phyloP scores from a whole-genome alignment of 495 filamentous ascomycete genomes.

The Penicillium daleae region DNA sequence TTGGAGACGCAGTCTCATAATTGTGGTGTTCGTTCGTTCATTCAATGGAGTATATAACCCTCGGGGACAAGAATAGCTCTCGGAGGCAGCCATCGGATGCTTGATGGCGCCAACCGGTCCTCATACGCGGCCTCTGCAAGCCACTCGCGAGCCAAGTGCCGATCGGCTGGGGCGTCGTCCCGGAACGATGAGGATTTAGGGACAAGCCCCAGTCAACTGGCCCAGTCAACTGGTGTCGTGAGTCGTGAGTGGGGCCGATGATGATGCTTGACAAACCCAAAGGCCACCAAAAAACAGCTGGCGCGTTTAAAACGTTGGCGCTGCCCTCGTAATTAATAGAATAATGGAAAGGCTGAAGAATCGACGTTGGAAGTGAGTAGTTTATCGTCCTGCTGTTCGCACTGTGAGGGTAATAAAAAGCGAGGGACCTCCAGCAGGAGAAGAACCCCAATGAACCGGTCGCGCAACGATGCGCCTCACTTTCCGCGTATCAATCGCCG shows the following conservation, averaged over 20 bases:
- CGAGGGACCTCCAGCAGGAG: neutral
- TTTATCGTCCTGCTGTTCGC: neutral
- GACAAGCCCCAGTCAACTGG: neutral
- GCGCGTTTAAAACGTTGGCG: neutral
- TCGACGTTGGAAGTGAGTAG: neutral
- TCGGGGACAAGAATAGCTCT: neutral
- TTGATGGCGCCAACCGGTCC: neutral
- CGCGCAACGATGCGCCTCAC: conserved; percentile 21
- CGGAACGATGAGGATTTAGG: neutral
- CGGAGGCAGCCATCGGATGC: neutral
- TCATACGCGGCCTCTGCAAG: conserved; percentile 4
- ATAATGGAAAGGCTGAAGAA: neutral
- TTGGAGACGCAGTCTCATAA: neutral
- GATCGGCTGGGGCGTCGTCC: conserved; percentile 6
- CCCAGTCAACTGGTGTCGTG: neutral
- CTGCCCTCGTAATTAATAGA: neutral
- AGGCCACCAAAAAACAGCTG: neutral
- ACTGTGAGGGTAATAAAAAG: neutral
- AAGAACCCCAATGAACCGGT: neutral
- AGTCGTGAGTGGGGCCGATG: conserved; percentile 3
- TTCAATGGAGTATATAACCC: neutral
- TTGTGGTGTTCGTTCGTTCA: neutral
- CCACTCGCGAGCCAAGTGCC: conserved; percentile 2
- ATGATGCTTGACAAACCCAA: neutral
- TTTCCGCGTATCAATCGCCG: conserved; percentile 21